Base-by-base conservation (phyloP, 2,329 filamentous ascomycete species). In the Sporothrix brasiliensis region DNA sequence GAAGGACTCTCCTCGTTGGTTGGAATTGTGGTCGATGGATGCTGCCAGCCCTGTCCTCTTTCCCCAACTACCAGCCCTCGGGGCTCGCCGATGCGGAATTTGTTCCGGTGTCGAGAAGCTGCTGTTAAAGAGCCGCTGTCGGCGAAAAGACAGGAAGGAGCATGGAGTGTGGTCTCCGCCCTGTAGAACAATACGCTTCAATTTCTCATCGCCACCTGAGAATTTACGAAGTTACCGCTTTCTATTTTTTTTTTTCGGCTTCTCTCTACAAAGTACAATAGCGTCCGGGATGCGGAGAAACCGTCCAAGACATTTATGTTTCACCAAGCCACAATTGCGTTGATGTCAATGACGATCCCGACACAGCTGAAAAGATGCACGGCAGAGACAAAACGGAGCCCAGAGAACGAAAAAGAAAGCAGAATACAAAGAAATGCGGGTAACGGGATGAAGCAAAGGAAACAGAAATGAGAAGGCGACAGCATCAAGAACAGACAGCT, bases 331-430 rank as follows among this genome's bases (percentile, higher is more conserved):
- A 24, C 27, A 53, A 66, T 34, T 27, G 44, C 47, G 44, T 67
- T n/a, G 63, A 53, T 14, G 52, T 39, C n/a, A 50, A 67, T 52
- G 65, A 67, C 65, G 65, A 67, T 67, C 41, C 49, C 49, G 19
- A 34, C 44, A 67, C 39, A 54, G 65, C 49, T 41, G 66, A 56
- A 68, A 41, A 47, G 44, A 47, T 13, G 49, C 19, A 67, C 44
- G 16, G 21, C 34, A 44, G 34, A 61, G 44, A 44, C 19, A 61
- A 61, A 61, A 60, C 11, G 56, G 54, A 30, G 34, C 7, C 34
- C 34, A n/a, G 39, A 24, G 24, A 41, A 34, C 7, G 30, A 10
- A 54, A 30, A 24, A 53, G 19, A 52, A 52, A 50, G 44, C 9
- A 44, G 13, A 4, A 9, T 34, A 50, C 50, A 21, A 30, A 44